A percentile compares a stretch with the other conserved stretches of the same genome.
phyloP scores from a whole-genome alignment of 2,329 filamentous ascomycete genomes.

The Drechslerella coelobrocha region DNA sequence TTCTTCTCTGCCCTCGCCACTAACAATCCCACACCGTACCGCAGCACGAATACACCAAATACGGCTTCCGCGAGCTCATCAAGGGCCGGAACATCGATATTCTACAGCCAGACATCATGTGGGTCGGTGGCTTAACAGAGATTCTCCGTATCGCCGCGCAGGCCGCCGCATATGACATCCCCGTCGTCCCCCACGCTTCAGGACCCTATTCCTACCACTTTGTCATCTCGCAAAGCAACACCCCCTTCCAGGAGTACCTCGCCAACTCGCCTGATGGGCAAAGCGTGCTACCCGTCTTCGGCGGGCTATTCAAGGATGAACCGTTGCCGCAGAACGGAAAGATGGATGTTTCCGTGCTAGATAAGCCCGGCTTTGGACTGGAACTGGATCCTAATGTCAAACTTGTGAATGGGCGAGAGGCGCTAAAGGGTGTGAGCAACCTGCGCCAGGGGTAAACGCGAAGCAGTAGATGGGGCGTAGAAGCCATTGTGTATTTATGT shows the following conservation, averaged over 20 bases:
- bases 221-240: conserved; percentile 89
- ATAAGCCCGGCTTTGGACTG: conserved; percentile 89
- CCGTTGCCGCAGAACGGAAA: conserved; percentile 84
- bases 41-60: conserved; percentile 86
- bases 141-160: conserved; percentile 86
- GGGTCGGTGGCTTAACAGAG: conserved; percentile 91
- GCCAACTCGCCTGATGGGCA: conserved; percentile 91
- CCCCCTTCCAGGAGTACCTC: conserved; percentile 93
- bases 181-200: conserved; percentile 91
- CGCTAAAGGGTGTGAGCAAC: conserved; percentile 55
- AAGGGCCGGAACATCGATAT: conserved; percentile 92
- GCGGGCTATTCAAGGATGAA: conserved; percentile 87
- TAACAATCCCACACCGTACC: background rate
- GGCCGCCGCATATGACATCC: conserved; percentile 91
- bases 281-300: conserved; percentile 88
- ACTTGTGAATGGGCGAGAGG: conserved; percentile 75
- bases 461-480: background rate
- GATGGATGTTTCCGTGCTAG: conserved; percentile 77
- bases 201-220: conserved; percentile 97
- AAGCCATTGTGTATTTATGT: background rate
- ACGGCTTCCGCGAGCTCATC: conserved; percentile 92
- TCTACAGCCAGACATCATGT: conserved; percentile 96
- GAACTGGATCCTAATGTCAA: conserved; percentile 83
- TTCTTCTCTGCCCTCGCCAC: background rate
- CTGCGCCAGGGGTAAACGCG: background rate